Conservation (phyloP, 139 green algal genomes). For the Trebouxia sp. region DNA sequence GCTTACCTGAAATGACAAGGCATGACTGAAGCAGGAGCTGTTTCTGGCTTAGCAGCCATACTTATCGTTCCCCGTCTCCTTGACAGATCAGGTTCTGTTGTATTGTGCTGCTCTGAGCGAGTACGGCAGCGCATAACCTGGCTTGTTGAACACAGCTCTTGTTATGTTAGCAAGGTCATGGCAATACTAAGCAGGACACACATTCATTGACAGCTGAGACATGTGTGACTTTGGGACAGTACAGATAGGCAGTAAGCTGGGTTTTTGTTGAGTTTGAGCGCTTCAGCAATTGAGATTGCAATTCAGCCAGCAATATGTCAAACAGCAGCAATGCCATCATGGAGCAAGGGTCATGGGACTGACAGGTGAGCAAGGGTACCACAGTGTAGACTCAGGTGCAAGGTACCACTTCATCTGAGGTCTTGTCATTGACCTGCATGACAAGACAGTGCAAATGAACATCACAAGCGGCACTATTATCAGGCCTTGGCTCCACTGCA, state of each 20-base stretch:
- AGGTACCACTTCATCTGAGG: background rate
- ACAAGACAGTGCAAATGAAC: constrained; percentile 17
- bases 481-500: constrained; percentile 6
- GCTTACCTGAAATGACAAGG: background rate
- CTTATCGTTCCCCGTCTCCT: constrained; percentile 13
- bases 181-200: constrained; percentile 15
- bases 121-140: constrained; percentile 8
- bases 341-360: constrained; percentile 3
- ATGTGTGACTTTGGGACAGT: background rate
- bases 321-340: constrained; percentile 10
- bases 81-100: constrained; percentile 2
- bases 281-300: background rate
- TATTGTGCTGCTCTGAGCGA: constrained; percentile 13
- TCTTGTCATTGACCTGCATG: constrained; percentile 4
- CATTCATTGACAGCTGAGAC: constrained; percentile 6
- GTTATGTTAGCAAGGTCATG: constrained; percentile 7
- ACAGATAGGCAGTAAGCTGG: constrained; percentile 10
- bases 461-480: background rate
- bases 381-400: constrained; percentile 14
- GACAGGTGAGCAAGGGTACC: constrained; percentile 1
- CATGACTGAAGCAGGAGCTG: background rate
- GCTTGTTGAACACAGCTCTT: constrained; percentile 15
- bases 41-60: constrained; percentile 7
- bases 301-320: constrained; percentile 14
- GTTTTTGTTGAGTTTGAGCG: too few relatives aligned